These are phyloP conservation scores for Nannizziopsis barbatae DNA, from an alignment of 2,329 filamentous ascomycete genomes.

Conservation along the genomic window DNA sequence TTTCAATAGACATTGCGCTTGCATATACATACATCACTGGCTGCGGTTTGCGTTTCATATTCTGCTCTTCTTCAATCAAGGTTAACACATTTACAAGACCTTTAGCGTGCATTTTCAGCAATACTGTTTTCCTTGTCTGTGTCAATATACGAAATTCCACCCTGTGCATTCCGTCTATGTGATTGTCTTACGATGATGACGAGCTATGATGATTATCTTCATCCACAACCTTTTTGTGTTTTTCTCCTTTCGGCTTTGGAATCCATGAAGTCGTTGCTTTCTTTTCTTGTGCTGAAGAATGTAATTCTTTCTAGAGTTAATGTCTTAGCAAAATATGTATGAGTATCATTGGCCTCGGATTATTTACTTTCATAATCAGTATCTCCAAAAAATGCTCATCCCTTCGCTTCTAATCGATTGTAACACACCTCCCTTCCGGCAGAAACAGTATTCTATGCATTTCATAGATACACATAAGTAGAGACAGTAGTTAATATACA, in stretches of 20 bases:
- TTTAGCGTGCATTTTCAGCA: conserved; percentile 2
- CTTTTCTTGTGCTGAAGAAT: not conserved
- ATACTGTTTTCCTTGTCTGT: not conserved
- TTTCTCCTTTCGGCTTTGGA: not conserved
- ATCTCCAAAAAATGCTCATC: no score
- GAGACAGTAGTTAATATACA: no score
- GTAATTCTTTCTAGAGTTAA: not conserved
- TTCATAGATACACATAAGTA: no score
- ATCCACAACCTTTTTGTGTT: not conserved
- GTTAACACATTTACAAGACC: not conserved
- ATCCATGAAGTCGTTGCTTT: not conserved
- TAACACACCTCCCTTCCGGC: no score
- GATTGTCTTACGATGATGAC: not conserved
- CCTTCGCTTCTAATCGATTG: no score
- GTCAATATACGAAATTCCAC: not conserved
- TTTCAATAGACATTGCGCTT: not conserved
- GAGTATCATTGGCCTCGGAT: no score
- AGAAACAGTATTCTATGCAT: no score
- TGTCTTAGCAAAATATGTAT: not conserved
- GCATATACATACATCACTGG: not conserved
- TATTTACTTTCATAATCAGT: no score
- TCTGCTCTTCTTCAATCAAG: not conserved
- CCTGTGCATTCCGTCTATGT: not conserved
- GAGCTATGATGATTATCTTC: not conserved
- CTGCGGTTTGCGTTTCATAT: not conserved